Evolutionary conservation across 2,329 filamentous ascomycete genomes (phyloP).

Genomic region (Fusarium coffeatum): DNA sequence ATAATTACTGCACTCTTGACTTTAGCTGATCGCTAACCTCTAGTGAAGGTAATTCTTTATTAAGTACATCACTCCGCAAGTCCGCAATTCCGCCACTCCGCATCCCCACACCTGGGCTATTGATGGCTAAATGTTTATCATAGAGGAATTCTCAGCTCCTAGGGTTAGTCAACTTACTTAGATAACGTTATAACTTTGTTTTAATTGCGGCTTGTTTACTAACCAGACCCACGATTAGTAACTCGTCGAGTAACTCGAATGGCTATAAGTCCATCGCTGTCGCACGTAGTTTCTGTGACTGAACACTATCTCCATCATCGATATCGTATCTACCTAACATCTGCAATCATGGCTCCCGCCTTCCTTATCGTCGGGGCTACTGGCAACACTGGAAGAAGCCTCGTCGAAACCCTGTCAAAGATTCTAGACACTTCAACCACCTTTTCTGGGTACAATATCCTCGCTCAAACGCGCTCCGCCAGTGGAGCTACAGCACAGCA

Average conservation of each 20-base stretch:
- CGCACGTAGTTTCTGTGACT: not conserved
- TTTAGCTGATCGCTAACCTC: too few relatives aligned
- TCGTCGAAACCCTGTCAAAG: not conserved
- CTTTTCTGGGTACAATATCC: accelerated
- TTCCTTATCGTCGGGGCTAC: not conserved
- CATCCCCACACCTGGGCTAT: not conserved
- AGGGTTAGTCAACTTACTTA: too few relatives aligned
- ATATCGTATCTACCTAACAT: not conserved
- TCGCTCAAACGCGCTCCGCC: not conserved
- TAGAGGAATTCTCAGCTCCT: too few relatives aligned
- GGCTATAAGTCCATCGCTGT: not conserved
- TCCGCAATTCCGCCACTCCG: not conserved
- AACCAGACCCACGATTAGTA: not conserved
- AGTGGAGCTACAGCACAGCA: not conserved
- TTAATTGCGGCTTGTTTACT: not conserved
- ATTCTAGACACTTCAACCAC: not conserved
- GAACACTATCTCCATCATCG: accelerated
- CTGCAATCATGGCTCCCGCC: not conserved
- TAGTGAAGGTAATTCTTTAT: too few relatives aligned
- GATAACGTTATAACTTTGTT: not conserved
- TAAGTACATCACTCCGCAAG: not conserved
- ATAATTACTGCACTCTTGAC: not conserved
- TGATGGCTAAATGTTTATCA: not conserved
- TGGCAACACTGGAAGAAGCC: not conserved
- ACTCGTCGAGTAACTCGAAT: accelerated